These are phyloP conservation scores for Pontederia crassipes DNA, from an alignment of 176 grass and related monocot species.

Conservation along the genomic window DNA sequence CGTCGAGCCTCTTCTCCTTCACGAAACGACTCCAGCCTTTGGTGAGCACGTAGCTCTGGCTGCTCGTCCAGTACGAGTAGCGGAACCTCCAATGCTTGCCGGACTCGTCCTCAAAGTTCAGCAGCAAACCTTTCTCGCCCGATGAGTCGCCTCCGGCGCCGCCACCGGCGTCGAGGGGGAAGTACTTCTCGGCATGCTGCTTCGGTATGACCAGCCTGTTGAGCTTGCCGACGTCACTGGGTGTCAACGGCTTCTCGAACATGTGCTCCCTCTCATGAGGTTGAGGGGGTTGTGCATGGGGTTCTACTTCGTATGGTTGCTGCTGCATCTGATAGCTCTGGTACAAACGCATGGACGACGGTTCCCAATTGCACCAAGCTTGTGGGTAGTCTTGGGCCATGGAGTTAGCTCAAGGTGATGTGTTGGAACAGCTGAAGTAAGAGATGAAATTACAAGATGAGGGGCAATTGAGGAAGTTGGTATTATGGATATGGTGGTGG, in stretches of 20 bases:
- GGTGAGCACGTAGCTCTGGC: slow-evolving; percentile 21
- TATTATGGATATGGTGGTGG: too few species aligned
- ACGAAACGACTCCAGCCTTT: slow-evolving; percentile 20
- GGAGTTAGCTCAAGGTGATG: not conserved
- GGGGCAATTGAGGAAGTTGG: too few species aligned
- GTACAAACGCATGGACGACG: not conserved
- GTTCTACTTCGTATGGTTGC: not conserved
- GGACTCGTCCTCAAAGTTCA: slow-evolving; percentile 19
- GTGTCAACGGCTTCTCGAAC: slow-evolving; percentile 65
- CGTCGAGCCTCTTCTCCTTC: slow-evolving; percentile 13
- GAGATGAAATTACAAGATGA: not conserved
- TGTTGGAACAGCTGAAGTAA: not conserved
- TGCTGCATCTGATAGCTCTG: not conserved
- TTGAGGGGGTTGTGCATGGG: not conserved
- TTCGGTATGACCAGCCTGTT: slow-evolving; percentile 77
- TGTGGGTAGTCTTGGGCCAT: not conserved
- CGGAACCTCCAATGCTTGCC: slow-evolving; percentile 17
- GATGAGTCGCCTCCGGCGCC: not conserved
- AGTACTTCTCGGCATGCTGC: slow-evolving; percentile 79
- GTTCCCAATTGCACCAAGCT: slow-evolving; percentile 7
- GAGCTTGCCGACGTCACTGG: slow-evolving; percentile 68
- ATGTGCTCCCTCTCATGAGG: slow-evolving; percentile 36
- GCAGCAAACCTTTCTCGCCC: slow-evolving; percentile 15
- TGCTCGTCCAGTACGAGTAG: slow-evolving; percentile 16
- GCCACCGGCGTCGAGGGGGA: slow-evolving; percentile 21